Evolutionary conservation across 164 flowering plant genomes (phyloP).

Genomic region (Dillenia turbinata): DNA sequence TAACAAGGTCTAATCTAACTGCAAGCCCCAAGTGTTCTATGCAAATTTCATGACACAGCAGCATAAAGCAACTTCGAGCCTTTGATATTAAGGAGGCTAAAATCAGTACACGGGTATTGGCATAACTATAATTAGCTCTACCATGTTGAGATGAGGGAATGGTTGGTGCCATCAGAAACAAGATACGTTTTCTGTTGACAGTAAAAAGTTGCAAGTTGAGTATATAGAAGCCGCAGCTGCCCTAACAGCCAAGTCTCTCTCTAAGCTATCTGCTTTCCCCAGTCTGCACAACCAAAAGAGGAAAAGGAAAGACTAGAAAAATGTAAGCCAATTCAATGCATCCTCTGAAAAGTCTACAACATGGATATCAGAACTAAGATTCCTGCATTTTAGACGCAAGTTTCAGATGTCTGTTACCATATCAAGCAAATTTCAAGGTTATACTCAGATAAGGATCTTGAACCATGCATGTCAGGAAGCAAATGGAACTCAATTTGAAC

Average conservation of each 20-base stretch:
- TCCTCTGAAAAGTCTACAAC: too few species aligned
- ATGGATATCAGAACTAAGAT: too few species aligned
- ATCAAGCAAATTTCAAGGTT: background rate
- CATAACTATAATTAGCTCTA: too few species aligned
- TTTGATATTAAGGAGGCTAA: too few species aligned
- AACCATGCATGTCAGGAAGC: background rate
- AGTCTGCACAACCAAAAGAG: conserved; percentile 27
- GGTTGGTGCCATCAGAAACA: conserved; percentile 27
- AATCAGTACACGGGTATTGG: background rate
- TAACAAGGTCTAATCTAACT: too few species aligned
- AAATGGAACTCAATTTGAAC: background rate
- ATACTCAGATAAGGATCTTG: background rate
- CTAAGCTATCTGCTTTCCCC: conserved; percentile 26
- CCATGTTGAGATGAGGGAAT: too few species aligned
- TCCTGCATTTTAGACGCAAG: too few species aligned
- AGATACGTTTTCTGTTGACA: conserved; percentile 43
- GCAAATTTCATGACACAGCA: too few species aligned
- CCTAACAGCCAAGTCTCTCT: conserved; percentile 55
- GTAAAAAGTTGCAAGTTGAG: conserved; percentile 65
- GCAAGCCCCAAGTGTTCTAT: too few species aligned
- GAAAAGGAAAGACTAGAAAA: background rate
- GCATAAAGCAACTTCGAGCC: too few species aligned
- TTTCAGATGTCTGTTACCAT: too few species aligned
- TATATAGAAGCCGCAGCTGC: conserved; percentile 95
- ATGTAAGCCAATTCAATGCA: too few species aligned